Evolutionary conservation across 768 basidiomycete species (phyloP).

Genomic region (Psilocybe subaeruginosa): DNA sequence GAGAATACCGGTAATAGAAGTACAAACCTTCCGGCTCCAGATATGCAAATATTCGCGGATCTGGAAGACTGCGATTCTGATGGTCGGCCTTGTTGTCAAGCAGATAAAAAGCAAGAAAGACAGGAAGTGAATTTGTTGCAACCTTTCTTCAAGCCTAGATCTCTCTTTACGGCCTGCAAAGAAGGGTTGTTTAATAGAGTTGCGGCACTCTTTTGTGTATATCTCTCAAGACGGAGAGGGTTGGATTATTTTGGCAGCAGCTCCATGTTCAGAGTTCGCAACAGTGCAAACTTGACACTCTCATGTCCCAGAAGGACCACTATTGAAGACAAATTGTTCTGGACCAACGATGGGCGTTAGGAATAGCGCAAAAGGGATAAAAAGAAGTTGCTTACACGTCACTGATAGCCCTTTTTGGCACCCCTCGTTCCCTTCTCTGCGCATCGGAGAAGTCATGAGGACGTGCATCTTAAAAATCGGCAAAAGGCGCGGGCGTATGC

Average conservation of each 20-base stretch:
- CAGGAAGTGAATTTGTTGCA: constrained; percentile 31
- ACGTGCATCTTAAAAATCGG: not conserved
- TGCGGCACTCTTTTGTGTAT: not conserved
- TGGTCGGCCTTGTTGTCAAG: constrained; percentile 39
- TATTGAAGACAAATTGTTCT: constrained; percentile 7
- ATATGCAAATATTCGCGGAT: constrained; percentile 42
- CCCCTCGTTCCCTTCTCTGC: constrained; percentile 12
- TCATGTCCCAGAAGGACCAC: constrained; percentile 1
- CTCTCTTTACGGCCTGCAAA: not conserved
- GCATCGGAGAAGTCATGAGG: constrained; percentile 16
- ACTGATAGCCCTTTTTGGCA: constrained; percentile 16
- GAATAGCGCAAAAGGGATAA: constrained; percentile 15
- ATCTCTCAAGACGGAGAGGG: not conserved
- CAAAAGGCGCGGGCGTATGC: constrained; percentile 10
- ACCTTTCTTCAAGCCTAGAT: not conserved
- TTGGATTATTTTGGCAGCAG: not conserved
- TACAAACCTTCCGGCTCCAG: constrained; percentile 23
- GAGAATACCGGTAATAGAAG: constrained; percentile 32
- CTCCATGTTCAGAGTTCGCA: not conserved
- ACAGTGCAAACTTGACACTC: not conserved
- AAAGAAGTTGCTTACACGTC: constrained; percentile 27
- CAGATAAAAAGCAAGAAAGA: constrained; percentile 34
- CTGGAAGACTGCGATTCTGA: constrained; percentile 39
- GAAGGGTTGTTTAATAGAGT: not conserved
- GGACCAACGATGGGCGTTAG: constrained; percentile 7